Evolutionary conservation across 441 rosid genomes (phyloP), one percentile per base, ranked within the genome.

Genomic region (Theobroma grandiflorum): DNA sequence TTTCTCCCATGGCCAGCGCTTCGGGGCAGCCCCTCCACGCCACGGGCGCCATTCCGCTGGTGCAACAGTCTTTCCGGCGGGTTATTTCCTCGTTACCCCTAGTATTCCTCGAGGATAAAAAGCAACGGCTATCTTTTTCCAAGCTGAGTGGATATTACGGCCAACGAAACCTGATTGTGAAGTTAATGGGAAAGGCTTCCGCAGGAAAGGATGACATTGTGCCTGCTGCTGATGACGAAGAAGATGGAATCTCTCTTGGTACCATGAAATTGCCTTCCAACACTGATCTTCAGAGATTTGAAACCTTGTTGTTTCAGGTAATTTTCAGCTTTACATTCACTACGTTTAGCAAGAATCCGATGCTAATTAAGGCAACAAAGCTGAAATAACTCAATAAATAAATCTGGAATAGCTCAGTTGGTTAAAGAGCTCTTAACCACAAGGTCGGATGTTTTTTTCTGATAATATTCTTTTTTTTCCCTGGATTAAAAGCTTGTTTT

Each of bases 341-440:
- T 26, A 26, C 31, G 31, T 26, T 26, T 26, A 26, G 31, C 31
- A 26, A 26, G 31, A 26, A 26, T 26, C 31, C 31, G 31, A 26
- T 26, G 31, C 31, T 26, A 26, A 26, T 26, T 26, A 26, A 26
- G 31, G 31, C 31, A 26, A 26, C 31, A 26, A 26, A 26, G 31
- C 31, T 26, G 31, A 26, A 26, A 26, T 26, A 26, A 26, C 31
- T 26, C 31, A 26, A 26, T 26, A 26, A 26, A 26, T 26, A 26
- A 68, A 52, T 15, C 72, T 49, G 83, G 75, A 80, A 89, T 93
- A 90, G 93, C 91, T 93, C 94, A 89, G 93, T 87, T 90, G 95
- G 95, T 67, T 92, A 92, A 95, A 93, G 95, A 93, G 93, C 94
- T 91, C 92, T 91, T 93, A 93, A 91, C 94, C 94, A 90, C 92